A percentile compares a stretch with the other conserved stretches of the same genome.
Conservation (phyloP, 306 rosid species). For the Datisca glomerata region DNA sequence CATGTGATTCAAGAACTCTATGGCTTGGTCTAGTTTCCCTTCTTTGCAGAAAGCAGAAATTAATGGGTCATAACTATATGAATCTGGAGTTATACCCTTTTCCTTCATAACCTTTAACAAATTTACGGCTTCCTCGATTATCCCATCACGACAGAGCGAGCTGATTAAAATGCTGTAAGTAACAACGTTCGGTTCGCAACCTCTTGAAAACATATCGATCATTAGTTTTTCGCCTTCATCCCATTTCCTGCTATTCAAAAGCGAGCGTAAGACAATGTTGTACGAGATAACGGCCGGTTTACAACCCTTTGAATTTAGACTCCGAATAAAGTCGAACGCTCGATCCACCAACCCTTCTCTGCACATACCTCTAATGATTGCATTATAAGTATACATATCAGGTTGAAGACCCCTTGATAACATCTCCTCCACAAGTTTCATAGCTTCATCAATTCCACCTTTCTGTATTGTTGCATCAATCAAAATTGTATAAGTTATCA, state of each 20-base stretch:
- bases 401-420: slow-evolving; percentile 52
- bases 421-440: slow-evolving; percentile 70
- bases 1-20: slow-evolving; percentile 55
- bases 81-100: slow-evolving; percentile 61
- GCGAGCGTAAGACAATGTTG: slow-evolving; percentile 47
- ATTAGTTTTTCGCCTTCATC: slow-evolving; percentile 47
- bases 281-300: slow-evolving; percentile 54
- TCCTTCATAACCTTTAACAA: slow-evolving; percentile 65
- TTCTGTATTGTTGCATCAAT: slow-evolving; percentile 65
- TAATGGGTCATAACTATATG: slow-evolving; percentile 74
- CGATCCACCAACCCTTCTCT: slow-evolving; percentile 54
- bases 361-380: slow-evolving; percentile 65
- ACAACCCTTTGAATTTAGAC: slow-evolving; percentile 37
- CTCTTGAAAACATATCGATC: slow-evolving; percentile 40
- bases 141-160: slow-evolving; percentile 51
- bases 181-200: slow-evolving; percentile 54
- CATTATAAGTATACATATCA: slow-evolving; percentile 59
- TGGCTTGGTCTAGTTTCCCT: slow-evolving; percentile 53
- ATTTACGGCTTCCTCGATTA: slow-evolving; percentile 50
- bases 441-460: slow-evolving; percentile 50
- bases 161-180: slow-evolving; percentile 58
- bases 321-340: slow-evolving; percentile 44
- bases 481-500: slow-evolving; percentile 71
- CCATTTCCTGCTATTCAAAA: slow-evolving; percentile 54
- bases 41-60: slow-evolving; percentile 63